Evolutionary conservation across 768 basidiomycete genomes (phyloP), one percentile per base, ranked within the genome.

Genomic region (Tremella yokohamensis): DNA sequence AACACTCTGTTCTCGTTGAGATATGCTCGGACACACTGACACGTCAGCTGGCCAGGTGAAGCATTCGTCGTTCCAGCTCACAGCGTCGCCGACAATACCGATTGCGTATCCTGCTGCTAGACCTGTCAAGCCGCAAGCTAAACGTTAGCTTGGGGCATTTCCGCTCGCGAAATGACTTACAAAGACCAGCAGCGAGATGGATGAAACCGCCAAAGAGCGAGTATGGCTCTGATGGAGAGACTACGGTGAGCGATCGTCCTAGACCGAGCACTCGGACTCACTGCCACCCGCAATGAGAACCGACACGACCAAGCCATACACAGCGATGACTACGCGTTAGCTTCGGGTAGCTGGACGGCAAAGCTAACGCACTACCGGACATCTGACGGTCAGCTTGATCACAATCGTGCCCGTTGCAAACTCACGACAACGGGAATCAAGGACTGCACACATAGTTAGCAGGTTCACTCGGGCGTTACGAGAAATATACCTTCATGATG

Each of bases 41-140:
- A 26, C n/a, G 47, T 8, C 6, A 8, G 47, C 55, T 38, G 50
- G 9, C 9, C 24, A 49, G 13, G 7, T 22, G 25, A 16, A 34
- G 47, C 16, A 34, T 34, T 34, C 29, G 11, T 11, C 29, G 4
- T 4, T 2, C 26, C 12, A 12, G 81, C 89, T 63, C 71, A 96
- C 92, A 26, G 92, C 84, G 77, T 98, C 93, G 25, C 93, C 93
- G 34, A 96, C 89, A 56, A 85, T 82, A 15, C 93, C 93, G 75
- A 98, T 94, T 12, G 93, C 93, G 72, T 91, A 92, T 0, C 93
- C 93, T 1, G 93, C 93, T 18, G 92, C 87, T 50, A 98, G 75
- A 3, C 93, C 93, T 18, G 93, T 94, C 63, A 89, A 77, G 0
- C 93, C 93, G 72, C 91, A 94, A 3, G 90, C 86, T 73, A 51